Conservation (phyloP, 805 yeast genomes). For the Lachancea mirantina region DNA sequence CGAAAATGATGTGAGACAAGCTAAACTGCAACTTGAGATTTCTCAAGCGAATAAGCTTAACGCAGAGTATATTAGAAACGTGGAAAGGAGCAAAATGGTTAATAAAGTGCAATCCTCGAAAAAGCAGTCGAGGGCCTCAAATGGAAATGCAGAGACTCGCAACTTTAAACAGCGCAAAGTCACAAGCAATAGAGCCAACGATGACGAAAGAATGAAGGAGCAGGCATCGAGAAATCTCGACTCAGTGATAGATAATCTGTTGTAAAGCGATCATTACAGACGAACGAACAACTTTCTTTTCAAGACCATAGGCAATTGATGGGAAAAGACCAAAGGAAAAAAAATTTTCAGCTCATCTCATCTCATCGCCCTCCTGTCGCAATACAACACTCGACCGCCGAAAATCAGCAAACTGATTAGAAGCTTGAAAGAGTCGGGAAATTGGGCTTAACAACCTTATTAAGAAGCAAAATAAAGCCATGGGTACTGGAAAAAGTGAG, state of each 20-base stretch:
- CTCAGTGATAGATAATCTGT: constrained; percentile 46
- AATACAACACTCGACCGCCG: constrained; percentile 4
- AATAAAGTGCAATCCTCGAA: constrained; percentile 45
- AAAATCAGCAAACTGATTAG: no score
- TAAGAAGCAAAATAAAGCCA: constrained; percentile 31
- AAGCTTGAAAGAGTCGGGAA: no score
- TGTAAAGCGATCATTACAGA: constrained; percentile 29
- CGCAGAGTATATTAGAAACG: constrained; percentile 73
- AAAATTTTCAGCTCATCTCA: constrained; percentile 16
- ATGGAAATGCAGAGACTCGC: constrained; percentile 27
- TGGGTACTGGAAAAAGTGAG: constrained; percentile 95
- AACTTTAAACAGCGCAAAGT: constrained; percentile 66
- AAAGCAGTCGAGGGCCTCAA: constrained; percentile 14
- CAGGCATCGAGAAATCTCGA: constrained; percentile 35
- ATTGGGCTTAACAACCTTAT: no score
- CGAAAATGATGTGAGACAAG: constrained; percentile 83
- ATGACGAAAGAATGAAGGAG: constrained; percentile 35
- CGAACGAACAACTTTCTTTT: neutral
- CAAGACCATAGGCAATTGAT: neutral
- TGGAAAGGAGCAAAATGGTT: constrained; percentile 79
- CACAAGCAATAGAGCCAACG: constrained; percentile 59
- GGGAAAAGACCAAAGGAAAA: no score
- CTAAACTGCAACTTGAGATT: constrained; percentile 80
- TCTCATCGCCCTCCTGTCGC: constrained; percentile 11
- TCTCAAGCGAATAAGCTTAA: constrained; percentile 84